phyloP scores from a whole-genome alignment of 352 stramenopile species.

The Globisporangium cylindrosporum region DNA sequence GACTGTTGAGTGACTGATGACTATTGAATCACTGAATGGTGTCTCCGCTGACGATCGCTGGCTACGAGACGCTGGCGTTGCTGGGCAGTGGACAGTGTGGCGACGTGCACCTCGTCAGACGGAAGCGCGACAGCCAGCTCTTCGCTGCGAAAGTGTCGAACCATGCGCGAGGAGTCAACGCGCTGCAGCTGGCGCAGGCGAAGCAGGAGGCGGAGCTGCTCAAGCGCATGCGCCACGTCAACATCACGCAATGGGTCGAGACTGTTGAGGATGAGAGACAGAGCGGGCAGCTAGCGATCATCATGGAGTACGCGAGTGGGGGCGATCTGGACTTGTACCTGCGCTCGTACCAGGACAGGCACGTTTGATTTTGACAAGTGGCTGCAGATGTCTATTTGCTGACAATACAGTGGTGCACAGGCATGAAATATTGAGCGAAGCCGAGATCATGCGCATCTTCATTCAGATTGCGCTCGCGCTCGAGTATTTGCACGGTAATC shows the following conservation, averaged over 20 bases:
- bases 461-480: constrained; percentile 61
- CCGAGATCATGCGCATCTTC: constrained; percentile 65
- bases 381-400: not conserved
- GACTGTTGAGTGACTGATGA: not conserved
- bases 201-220: constrained; percentile 53
- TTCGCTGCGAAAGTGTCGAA: constrained; percentile 56
- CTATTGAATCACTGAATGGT: not conserved
- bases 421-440: constrained; percentile 27
- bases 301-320: constrained; percentile 76
- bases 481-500: constrained; percentile 53
- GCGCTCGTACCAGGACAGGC: constrained; percentile 8
- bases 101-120: constrained; percentile 46
- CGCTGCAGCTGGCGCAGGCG: constrained; percentile 6
- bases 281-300: constrained; percentile 31
- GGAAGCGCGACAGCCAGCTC: constrained; percentile 28
- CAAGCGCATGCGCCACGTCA: constrained; percentile 44
- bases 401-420: constrained; percentile 6
- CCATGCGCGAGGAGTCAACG: constrained; percentile 12
- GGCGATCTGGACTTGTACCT: constrained; percentile 64
- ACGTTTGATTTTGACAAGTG: not conserved
- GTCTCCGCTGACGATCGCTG: constrained; percentile 20
- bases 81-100: constrained; percentile 64
- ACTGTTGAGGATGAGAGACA: constrained; percentile 21
- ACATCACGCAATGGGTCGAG: constrained; percentile 67
- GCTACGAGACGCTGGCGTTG: constrained; percentile 41